These are phyloP conservation scores for Colletotrichum tropicale DNA, from an alignment of 2,329 filamentous ascomycete genomes.

Conservation along the genomic window DNA sequence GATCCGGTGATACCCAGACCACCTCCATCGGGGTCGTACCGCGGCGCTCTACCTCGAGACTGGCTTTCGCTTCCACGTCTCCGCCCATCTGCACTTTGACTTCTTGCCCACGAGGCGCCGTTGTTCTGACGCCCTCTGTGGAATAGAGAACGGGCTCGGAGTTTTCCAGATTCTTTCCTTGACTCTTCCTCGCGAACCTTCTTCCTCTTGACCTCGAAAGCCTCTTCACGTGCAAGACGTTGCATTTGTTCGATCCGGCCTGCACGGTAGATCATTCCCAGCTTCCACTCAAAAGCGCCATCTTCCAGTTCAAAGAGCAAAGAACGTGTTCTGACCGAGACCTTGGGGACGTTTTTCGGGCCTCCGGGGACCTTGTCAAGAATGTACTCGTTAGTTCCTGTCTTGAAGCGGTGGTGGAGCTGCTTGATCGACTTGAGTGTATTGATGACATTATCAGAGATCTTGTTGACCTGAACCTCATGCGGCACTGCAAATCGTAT, in stretches of 20 bases:
- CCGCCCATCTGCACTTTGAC: conserved; percentile 59
- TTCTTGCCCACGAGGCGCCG: conserved; percentile 49
- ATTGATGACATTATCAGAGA: conserved; percentile 94
- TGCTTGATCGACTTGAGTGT: conserved; percentile 86
- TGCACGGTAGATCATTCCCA: conserved; percentile 90
- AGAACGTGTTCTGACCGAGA: conserved; percentile 81
- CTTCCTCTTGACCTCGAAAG: conserved; percentile 86
- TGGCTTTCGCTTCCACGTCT: conserved; percentile 35
- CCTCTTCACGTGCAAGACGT: conserved; percentile 85
- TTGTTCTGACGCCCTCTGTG: conserved; percentile 33
- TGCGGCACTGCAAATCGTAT: conserved; percentile 89
- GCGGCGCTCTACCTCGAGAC: conserved; percentile 51
- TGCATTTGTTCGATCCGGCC: conserved; percentile 91
- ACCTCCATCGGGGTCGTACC: conserved; percentile 82
- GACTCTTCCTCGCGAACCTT: conserved; percentile 77
- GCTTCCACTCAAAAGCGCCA: conserved; percentile 95
- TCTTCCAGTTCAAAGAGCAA: conserved; percentile 94
- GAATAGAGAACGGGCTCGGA: conserved; percentile 60
- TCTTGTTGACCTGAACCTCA: conserved; percentile 84
- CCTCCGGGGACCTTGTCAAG: conserved; percentile 84
- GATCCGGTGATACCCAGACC: conserved; percentile 71
- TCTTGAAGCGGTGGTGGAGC: conserved; percentile 90
- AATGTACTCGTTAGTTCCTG: conserved; percentile 86
- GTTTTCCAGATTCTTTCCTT: conserved; percentile 55
- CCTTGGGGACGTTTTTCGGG: conserved; percentile 84